phyloP scores from a whole-genome alignment of 106 monocot genomes.

The Platanthera guangdongensis region DNA sequence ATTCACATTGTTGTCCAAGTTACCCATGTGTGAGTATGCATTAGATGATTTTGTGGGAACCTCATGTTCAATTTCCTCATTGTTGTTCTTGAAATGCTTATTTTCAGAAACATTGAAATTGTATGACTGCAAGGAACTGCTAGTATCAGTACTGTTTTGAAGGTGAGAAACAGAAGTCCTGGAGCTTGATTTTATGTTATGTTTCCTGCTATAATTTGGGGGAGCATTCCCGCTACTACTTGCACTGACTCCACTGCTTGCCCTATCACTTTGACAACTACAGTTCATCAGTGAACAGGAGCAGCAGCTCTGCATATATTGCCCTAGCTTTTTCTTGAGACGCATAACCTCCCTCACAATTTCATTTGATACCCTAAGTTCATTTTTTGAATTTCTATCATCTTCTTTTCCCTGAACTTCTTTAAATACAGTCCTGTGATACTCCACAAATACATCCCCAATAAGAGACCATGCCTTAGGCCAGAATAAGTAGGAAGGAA shows the following conservation, averaged over 20 bases:
- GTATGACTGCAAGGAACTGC: conserved; percentile 4
- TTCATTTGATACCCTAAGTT: conserved; percentile 79
- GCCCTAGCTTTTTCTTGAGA: conserved; percentile 85
- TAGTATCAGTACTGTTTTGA: conserved; percentile 7
- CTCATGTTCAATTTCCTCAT: neutral
- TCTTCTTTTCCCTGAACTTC: conserved; percentile 22
- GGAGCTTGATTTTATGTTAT: conserved; percentile 37
- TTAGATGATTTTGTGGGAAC: conserved; percentile 3
- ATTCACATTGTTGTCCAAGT: conserved; percentile 5
- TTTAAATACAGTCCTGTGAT: conserved; percentile 37
- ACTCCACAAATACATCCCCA: conserved; percentile 84
- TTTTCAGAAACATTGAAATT: conserved; percentile 13
- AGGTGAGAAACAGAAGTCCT: conserved; percentile 14
- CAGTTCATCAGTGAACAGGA: conserved; percentile 86
- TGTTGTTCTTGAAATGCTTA: conserved; percentile 13
- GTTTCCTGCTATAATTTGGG: conserved; percentile 36
- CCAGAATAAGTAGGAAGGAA: conserved; percentile 76
- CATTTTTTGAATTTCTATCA: conserved; percentile 27
- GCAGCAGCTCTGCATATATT: conserved; percentile 58
- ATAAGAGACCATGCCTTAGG: conserved; percentile 83
- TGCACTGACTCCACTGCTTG: conserved; percentile 87
- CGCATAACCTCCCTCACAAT: conserved; percentile 85
- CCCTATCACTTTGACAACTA: conserved; percentile 85
- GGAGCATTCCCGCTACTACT: conserved; percentile 57
- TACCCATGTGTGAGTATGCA: conserved; percentile 1